Evolutionary conservation across 2,329 filamentous ascomycete species (phyloP), one percentile per base, ranked within the genome.

Genomic region (Paecilomyces dactylethromorphus): DNA sequence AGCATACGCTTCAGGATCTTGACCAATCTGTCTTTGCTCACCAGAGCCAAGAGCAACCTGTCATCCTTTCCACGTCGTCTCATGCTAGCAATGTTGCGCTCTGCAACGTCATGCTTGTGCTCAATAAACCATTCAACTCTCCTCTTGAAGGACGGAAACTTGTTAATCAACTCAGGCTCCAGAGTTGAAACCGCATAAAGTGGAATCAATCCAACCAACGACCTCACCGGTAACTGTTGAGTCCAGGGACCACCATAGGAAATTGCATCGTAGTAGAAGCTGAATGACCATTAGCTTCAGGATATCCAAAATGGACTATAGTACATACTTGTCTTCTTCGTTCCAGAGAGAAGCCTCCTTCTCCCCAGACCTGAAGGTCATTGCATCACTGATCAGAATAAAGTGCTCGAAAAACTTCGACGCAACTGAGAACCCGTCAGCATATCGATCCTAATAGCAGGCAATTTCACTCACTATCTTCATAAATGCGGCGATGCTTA

Each of bases 331-430:
- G 74, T 97, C 93, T 62, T 96, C 85, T 29, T 97, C 92, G 69
- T 97, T 97, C 93, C 93, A 97, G 7, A 97, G 79, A 33, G 92
- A 96, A 69, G 91, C 86, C 68, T 94, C 90, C 65, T 85, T 71
- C 79, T 87, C 78, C 76, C 87, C 76, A 75, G 82, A 66, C 78
- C 91, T 88, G 82, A 89, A 92, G 0, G 89, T 91, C 93, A 97
- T 97, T 59, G 93, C 94, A 77, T 97, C 94, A 70, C 91, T 95
- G 74, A 97, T 97, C 74, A 97, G 87, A 70, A 97, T 90, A 77
- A 97, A 97, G 71, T 97, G 94, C 78, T 97, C 94, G 69, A 97
- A 97, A 81, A 97, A 97, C 76, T 97, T 97, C 55, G 92, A 95
- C 1, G 93, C 92, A 79, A 97, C 89, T 74, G 45, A 4, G 54